Evolutionary conservation across 257 asterid genomes (phyloP).

Genomic region (Parsonsia alboflavescens): DNA sequence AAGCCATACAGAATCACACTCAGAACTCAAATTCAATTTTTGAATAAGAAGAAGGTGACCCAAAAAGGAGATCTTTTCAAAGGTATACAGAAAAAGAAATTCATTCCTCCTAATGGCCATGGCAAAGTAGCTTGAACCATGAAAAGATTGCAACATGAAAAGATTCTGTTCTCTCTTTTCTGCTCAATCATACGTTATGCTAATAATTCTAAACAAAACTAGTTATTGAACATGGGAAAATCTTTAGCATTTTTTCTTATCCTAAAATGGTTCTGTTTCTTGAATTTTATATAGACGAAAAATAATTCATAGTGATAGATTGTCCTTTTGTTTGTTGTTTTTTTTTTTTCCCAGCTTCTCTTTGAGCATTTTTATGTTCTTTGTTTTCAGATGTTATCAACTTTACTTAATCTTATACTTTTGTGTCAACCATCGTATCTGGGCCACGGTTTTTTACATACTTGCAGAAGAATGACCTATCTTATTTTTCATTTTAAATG

Average conservation of each 20-base stretch:
- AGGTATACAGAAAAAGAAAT: slow-evolving; percentile 67
- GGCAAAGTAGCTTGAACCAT: slow-evolving; percentile 58
- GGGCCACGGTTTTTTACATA: background rate
- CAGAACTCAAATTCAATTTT: background rate
- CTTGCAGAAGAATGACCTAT: background rate
- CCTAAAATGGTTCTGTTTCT: background rate
- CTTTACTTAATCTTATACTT: no score
- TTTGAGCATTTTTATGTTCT: background rate
- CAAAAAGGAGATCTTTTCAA: slow-evolving; percentile 63
- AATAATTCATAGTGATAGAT: no score
- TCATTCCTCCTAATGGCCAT: slow-evolving; percentile 76
- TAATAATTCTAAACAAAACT: background rate
- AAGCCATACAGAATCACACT: background rate
- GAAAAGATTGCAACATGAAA: slow-evolving; percentile 35
- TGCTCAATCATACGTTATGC: background rate
- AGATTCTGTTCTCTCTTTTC: background rate
- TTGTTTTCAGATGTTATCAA: background rate
- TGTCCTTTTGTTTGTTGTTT: background rate
- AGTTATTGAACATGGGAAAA: background rate
- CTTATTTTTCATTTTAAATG: background rate
- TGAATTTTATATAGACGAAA: background rate
- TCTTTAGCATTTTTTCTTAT: background rate
- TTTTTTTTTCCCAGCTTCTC: background rate
- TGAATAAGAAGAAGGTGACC: slow-evolving; percentile 37
- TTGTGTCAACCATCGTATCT: background rate